phyloP scores from a whole-genome alignment of 108 stramenopile species.

The Nitzschia sp. region DNA sequence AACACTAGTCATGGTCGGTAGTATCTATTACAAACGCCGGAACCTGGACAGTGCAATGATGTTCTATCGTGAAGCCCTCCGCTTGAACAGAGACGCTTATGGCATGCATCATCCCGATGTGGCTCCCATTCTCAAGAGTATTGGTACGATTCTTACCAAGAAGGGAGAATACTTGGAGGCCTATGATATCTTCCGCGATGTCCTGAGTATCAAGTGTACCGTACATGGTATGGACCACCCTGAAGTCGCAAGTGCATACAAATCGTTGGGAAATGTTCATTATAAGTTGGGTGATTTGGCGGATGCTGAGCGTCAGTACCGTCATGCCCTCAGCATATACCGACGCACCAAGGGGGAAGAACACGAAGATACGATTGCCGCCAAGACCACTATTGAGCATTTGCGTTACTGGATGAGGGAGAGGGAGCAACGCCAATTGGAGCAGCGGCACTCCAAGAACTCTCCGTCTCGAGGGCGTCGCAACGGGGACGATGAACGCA shows the following conservation, averaged over 20 bases:
- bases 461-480: slow-evolving; percentile 1
- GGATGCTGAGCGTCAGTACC: slow-evolving; percentile 72
- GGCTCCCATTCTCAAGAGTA: slow-evolving; percentile 83
- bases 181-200: slow-evolving; percentile 73
- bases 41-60: slow-evolving; percentile 78
- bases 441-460: slow-evolving; percentile 36
- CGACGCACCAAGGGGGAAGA: slow-evolving; percentile 66
- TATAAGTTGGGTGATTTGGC: slow-evolving; percentile 78
- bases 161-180: slow-evolving; percentile 67
- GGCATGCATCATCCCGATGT: slow-evolving; percentile 82
- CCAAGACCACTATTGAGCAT: slow-evolving; percentile 63
- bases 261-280: slow-evolving; percentile 82
- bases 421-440: slow-evolving; percentile 43
- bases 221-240: slow-evolving; percentile 68
- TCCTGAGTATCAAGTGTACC: slow-evolving; percentile 68
- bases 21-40: slow-evolving; percentile 73
- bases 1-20: slow-evolving; percentile 80
- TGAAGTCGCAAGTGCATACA: slow-evolving; percentile 82
- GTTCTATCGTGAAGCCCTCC: slow-evolving; percentile 79
- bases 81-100: slow-evolving; percentile 76
- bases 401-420: slow-evolving; percentile 65
- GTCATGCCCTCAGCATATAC: slow-evolving; percentile 74
- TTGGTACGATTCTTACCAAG: slow-evolving; percentile 76
- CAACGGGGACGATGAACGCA: slow-evolving; percentile 42
- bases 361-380: slow-evolving; percentile 56